Percentiles rank a stretch among this genome's conserved stretches.
Evolutionary conservation across 129 eudicot species (phyloP).

Genomic region (Saussurea involucrata): DNA sequence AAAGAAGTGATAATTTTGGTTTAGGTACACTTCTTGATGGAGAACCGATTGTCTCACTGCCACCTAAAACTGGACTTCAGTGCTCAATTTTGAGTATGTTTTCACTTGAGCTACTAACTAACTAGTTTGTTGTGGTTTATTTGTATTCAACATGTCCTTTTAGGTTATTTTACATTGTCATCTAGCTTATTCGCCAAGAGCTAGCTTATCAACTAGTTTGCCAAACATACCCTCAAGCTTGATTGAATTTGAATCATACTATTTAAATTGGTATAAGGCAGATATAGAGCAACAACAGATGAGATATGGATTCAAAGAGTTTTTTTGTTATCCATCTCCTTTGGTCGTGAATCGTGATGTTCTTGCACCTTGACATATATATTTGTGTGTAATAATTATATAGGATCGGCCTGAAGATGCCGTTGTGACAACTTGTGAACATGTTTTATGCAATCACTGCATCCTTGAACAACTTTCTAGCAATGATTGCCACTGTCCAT

Average conservation of each 20-base stretch:
- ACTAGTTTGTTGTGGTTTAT: neutral
- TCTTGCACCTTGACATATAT: neutral
- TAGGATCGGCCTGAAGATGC: slow-evolving; percentile 99
- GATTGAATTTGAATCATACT: neutral
- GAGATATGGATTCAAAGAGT: neutral
- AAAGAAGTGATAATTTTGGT: neutral
- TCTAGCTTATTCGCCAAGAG: too few species aligned
- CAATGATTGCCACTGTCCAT: slow-evolving; percentile 80
- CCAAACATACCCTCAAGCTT: neutral
- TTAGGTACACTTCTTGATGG: slow-evolving; percentile 88
- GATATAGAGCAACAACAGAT: neutral
- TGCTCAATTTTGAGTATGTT: slow-evolving; percentile 88
- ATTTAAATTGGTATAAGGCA: neutral
- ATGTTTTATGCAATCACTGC: slow-evolving; percentile 95
- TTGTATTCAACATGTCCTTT: too few species aligned
- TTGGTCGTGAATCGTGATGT: neutral
- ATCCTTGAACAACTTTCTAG: slow-evolving; percentile 73
- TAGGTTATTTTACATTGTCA: too few species aligned
- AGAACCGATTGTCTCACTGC: slow-evolving; percentile 81
- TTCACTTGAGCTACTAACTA: neutral
- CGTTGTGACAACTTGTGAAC: slow-evolving; percentile 84
- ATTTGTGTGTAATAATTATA: neutral
- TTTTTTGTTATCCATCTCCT: neutral
- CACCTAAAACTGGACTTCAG: slow-evolving; percentile 85
- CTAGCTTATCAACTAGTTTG: neutral